Conservation (phyloP, 139 green algal genomes). For the Chlorella sp. region DNA sequence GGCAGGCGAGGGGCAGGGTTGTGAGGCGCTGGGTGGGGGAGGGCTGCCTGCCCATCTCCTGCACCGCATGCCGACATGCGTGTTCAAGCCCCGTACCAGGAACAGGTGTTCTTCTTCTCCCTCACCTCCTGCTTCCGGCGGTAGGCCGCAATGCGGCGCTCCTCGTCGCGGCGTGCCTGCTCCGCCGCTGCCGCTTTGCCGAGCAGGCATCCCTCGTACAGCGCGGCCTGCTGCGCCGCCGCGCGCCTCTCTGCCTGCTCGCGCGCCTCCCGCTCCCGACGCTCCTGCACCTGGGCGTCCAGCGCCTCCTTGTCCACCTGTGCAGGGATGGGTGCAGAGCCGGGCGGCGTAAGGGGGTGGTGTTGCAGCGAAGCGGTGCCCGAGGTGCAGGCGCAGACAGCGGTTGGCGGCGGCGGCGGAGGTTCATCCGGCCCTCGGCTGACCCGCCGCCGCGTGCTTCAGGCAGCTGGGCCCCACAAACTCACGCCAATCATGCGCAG, state of each 20-base stretch:
- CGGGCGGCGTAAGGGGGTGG: no score
- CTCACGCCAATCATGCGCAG: slow-evolving; percentile 39
- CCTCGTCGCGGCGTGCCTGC: neutral
- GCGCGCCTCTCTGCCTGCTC: neutral
- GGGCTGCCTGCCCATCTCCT: no score
- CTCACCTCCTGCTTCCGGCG: slow-evolving; percentile 22
- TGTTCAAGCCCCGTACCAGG: no score
- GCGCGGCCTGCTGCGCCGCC: neutral
- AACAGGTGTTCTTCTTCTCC: no score
- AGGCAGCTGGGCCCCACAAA: neutral
- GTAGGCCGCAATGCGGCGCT: neutral
- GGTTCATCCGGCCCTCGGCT: no score
- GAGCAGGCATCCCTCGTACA: no score
- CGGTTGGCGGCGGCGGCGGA: no score
- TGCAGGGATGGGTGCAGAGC: no score
- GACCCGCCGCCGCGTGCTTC: no score
- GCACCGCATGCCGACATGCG: neutral
- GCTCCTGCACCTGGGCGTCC: slow-evolving; percentile 34
- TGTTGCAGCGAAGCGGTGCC: no score
- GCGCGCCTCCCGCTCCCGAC: slow-evolving; percentile 12
- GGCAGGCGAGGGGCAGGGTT: neutral
- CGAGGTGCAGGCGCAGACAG: no score
- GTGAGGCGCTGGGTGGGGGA: no score
- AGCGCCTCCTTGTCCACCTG: slow-evolving; percentile 43
- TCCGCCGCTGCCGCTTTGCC: neutral